Evolutionary conservation across 2,329 filamentous ascomycete genomes (phyloP).

Genomic region (Fusarium sp.): DNA sequence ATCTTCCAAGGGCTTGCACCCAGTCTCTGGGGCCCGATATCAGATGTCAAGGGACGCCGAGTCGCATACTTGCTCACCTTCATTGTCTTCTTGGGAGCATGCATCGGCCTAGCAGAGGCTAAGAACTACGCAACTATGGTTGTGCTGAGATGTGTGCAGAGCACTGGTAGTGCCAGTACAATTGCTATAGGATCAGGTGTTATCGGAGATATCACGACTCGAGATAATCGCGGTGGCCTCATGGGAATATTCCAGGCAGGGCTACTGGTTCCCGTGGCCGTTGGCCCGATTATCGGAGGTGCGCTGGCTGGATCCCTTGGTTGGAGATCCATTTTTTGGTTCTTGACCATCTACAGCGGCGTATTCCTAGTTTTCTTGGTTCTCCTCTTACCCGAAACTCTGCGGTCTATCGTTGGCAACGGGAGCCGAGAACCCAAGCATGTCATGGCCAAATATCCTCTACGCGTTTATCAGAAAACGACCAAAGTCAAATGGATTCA

Average conservation of each 20-base stretch:
- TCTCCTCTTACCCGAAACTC: constrained; percentile 18
- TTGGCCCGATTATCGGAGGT: constrained; percentile 57
- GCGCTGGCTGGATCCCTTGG: constrained; percentile 47
- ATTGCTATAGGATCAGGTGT: constrained; percentile 45
- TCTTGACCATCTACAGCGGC: constrained; percentile 26
- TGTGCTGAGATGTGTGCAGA: constrained; percentile 59
- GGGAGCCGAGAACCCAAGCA: constrained; percentile 56
- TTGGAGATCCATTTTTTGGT: constrained; percentile 37
- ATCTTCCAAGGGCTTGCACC: constrained; percentile 67
- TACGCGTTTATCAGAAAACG: constrained; percentile 47
- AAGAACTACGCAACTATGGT: constrained; percentile 56
- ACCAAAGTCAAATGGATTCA: constrained; percentile 41
- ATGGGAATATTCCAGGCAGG: constrained; percentile 44
- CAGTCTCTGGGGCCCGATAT: constrained; percentile 60
- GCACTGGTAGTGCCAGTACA: constrained; percentile 58
- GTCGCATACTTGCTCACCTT: constrained; percentile 58
- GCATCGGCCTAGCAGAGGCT: constrained; percentile 56
- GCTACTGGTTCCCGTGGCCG: constrained; percentile 53
- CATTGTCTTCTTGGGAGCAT: constrained; percentile 62
- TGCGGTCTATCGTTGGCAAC: constrained; percentile 24
- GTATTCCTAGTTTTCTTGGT: constrained; percentile 7
- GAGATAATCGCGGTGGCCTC: constrained; percentile 43
- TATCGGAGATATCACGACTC: constrained; percentile 47
- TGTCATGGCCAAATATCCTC: constrained; percentile 43
- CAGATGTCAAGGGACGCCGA: constrained; percentile 58